Conservation (phyloP, 257 asterid genomes). For the Dorcoceras hygrometricum region DNA sequence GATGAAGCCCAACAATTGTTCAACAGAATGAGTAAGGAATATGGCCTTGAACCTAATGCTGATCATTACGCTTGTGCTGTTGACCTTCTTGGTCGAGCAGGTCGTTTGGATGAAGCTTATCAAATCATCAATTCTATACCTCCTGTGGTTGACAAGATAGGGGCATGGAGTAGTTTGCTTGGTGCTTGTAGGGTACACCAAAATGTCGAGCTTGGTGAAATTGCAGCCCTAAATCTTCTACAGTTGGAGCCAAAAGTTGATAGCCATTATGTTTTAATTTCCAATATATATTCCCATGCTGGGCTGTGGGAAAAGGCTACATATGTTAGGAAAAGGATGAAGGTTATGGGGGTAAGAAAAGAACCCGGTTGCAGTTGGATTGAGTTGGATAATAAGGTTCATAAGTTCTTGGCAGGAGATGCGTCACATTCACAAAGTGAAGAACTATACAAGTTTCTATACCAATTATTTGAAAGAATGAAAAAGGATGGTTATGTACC, state of each 20-base stretch:
- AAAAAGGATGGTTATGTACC: constrained; percentile 75
- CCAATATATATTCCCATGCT: constrained; percentile 70
- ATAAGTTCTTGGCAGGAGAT: constrained; percentile 80
- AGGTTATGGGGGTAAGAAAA: constrained; percentile 59
- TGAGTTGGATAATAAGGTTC: constrained; percentile 59
- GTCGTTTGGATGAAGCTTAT: constrained; percentile 64
- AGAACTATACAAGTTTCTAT: constrained; percentile 48
- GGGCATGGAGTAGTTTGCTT: constrained; percentile 84
- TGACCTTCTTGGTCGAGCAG: constrained; percentile 89
- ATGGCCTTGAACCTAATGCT: constrained; percentile 54
- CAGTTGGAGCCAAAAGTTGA: constrained; percentile 69
- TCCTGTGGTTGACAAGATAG: constrained; percentile 38
- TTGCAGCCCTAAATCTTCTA: constrained; percentile 60
- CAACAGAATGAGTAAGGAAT: constrained; percentile 49
- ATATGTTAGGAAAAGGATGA: constrained; percentile 64
- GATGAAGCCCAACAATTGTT: constrained; percentile 64
- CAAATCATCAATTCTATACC: constrained; percentile 55
- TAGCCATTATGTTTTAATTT: constrained; percentile 74
- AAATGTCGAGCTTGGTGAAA: constrained; percentile 70
- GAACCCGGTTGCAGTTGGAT: constrained; percentile 94
- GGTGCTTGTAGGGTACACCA: constrained; percentile 76
- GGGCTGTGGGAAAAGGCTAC: constrained; percentile 74
- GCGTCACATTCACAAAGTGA: constrained; percentile 56
- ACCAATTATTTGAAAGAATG: constrained; percentile 48
- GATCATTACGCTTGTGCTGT: constrained; percentile 84